These are phyloP conservation scores for Entrophospora sp. DNA, from an alignment of 192 early-diverging fungal genomes.

Conservation along the genomic window DNA sequence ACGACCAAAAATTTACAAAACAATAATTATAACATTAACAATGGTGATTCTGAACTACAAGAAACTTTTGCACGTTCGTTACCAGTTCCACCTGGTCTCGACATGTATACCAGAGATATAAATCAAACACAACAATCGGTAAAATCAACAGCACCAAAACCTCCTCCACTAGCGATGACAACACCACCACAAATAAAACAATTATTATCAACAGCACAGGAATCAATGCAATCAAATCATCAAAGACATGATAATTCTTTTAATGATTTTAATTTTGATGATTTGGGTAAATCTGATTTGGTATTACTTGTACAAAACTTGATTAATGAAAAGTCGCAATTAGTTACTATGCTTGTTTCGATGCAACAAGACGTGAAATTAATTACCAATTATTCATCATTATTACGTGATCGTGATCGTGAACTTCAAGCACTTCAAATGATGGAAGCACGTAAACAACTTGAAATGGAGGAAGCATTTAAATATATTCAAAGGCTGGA, in stretches of 20 bases:
- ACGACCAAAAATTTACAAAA: not conserved
- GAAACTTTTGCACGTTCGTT: not conserved
- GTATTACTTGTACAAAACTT: conserved; percentile 30
- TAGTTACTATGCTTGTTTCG: conserved; percentile 33
- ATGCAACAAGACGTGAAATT: conserved; percentile 43
- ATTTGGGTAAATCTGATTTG: not conserved
- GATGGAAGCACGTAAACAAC: conserved; percentile 34
- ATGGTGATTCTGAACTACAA: not conserved
- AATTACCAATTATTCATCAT: conserved; percentile 34
- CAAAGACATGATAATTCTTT: not conserved
- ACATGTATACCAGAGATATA: not conserved
- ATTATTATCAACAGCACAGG: not conserved
- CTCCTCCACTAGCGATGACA: not conserved
- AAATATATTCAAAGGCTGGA: conserved; percentile 41
- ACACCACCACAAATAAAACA: not conserved
- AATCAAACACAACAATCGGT: not conserved
- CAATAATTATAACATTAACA: not conserved
- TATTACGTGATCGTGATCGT: conserved; percentile 33
- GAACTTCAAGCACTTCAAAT: conserved; percentile 35
- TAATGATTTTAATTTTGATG: not conserved
- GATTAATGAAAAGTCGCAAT: conserved; percentile 34
- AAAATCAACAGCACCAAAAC: not conserved
- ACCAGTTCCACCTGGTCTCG: not conserved
- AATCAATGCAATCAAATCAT: not conserved
- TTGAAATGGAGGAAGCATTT: conserved; percentile 40